Base-by-base conservation (phyloP, 257 asterid genomes). In the Penstemon eatonii region DNA sequence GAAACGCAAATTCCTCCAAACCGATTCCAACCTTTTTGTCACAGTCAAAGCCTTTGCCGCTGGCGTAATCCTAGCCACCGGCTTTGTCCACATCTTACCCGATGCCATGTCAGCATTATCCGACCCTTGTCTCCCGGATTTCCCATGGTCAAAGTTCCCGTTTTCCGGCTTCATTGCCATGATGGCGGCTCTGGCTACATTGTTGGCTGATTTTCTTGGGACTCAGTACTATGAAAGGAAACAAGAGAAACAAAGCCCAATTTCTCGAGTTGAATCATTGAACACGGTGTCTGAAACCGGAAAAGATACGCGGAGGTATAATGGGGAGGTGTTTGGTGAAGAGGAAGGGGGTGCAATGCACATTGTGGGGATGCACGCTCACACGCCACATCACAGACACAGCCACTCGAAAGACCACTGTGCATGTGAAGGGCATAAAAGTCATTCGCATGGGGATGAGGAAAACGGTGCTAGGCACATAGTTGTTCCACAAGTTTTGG, bases 401-500 rank as follows among this genome's bases (percentile, higher is more conserved):
- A 87, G 76, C 73, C 96, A 90, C 58, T 46, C 89, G 0, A 89
- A 84, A 60, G 96, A 79, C 60, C 76, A 77, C 3, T 96, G 85
- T 6, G 80, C 67, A 0, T 81, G 86, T 47, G 54, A 75, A 49
- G 83, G 94, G 45, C 73, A 56, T 12, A 40, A 3, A 6, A 66
- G 84, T 42, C 94, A 85, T 77, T 81, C 85, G 4, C 87, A 81
- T 45, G 80, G 77, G 63, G 89, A 89, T 5, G 99, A 89, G 37
- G 96, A 84, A 70, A 65, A 70, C 19, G 79, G 90, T 7, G 81
- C 71, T 68, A 82, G 96, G 74, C 97, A 89, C 70, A 76, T 86
- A 5, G 87, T 91, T 46, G 97, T 94, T 78, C 91, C 97, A 9
- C 99, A 94, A 95, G 99, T 81, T 65, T 83, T 93, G 68, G 99